Base-by-base conservation (phyloP, 192 early-diverging fungal species). In the Podila minutissima region DNA sequence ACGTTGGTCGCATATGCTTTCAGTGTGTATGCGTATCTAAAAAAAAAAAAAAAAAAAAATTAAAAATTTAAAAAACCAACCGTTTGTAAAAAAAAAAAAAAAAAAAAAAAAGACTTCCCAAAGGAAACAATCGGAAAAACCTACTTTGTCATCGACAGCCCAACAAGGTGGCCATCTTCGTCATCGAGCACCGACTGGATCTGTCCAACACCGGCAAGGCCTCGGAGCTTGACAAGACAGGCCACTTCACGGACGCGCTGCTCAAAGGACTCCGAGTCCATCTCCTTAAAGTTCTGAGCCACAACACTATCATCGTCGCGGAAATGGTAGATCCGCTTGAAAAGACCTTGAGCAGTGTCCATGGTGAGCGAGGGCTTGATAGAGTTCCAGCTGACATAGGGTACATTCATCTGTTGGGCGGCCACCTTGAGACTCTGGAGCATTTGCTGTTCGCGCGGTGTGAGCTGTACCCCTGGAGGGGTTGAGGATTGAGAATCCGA, bases 251-350 rank as follows among this genome's bases (percentile, higher is more conserved):
- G 84, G 12, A 90, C 84, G 33, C 89, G 82, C 58, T 88, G 86
- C 29, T 86, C 83, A 69, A 90, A 82, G 5, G 89, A 83, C 20
- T 79, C 69, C 0, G 70, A 20, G 19, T 70, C 86, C 84, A 90
- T 90, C 67, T 89, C 83, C 29, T 87, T 85, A 53, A 90, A 90
- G 29, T 86, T 88, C 71, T 90, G 89, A 9, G 89, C 83, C 20
- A 90, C 89, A 9, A 86, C 72, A 1, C 64, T 69, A 17, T 67
- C 60, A 12, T 86, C 70, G 37, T 79, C 75, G 15, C 83, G 64
- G 62, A 89, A 75, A 76, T 87, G 85, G 31, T 87, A 90, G 0
- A 90, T 88, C 41, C 86, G 67, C 41, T 90, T 90, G 59, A 88
- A 90, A 37, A 86, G 76, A 0, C 89, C 89, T 63, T 89, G 70